Evolutionary conservation across 805 yeast genomes (phyloP), one percentile per base, ranked within the genome.

Genomic region (Sungouiella blattae): DNA sequence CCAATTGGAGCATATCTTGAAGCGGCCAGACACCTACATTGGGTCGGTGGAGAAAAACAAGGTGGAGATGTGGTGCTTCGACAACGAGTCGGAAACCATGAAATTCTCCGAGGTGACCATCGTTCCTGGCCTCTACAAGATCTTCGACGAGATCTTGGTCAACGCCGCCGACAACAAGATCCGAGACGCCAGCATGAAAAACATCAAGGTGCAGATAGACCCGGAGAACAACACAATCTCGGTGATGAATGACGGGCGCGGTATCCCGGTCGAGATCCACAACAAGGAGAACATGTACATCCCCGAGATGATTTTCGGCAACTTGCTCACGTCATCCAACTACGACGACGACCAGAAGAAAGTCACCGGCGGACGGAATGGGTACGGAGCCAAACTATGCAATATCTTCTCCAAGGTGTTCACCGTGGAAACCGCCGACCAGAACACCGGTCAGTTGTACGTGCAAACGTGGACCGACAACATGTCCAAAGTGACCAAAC

Each of bases 111-210:
- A 75, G 29, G 95, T 93, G 18, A 76, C 71, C 29, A 84, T 89
- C 46, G 98, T 93, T 8, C 99, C 99, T 2, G 99, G 98, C 32
- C 65, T 93, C 42, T 91, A 87, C 65, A 93, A 93, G 64, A 91
- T 93, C 37, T 93, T 93, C 57, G 99, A 93, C 60, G 99, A 93
- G 64, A 89, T 93, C 39, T 68, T 93, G 43, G 99, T 93, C 35
- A 93, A 93, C 60, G 98, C 99, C 5, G 99, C 99, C 11, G 99
- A 93, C 63, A 93, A 93, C 69, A 93, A 93, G 66, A 91, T 91
- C 41, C 78, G 98, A 49, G 99, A 93, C 57, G 87, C 96, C 1
- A 48, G 74, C 7, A 93, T 93, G 99, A 84, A 79, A 48, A 78
- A 75, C 49, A 77, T 93, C 43, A 86, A 79, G 37, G 98, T 93